Evolutionary conservation across 306 rosid species (phyloP), one percentile per base, ranked within the genome.

Genomic region (Malus orientalis): DNA sequence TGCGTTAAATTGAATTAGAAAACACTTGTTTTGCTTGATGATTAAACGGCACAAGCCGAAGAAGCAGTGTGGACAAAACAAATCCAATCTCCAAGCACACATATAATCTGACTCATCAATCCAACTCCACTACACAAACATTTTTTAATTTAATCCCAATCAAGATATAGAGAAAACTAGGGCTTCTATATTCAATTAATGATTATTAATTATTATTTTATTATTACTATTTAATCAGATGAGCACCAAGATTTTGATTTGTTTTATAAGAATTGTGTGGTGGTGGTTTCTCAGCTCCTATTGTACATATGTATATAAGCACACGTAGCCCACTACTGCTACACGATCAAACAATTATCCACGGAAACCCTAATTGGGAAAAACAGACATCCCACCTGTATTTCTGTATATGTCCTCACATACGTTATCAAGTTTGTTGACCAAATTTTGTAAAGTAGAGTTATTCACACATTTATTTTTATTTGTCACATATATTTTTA

Each of bases 31-130:
- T 63, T 30, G 23, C 23, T 64, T 64, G 45, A 32, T 32, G 69
- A 64, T 64, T 32, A 32, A 27, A 29, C 15, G 69, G 20, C 23
- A 3, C 10, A 38, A 63, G 10, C n/a, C 20, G 0, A 63, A 38
- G 2, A 15, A 15, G 44, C 15, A 5, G 20, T 13, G 15, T 61
- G 44, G 42, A 78, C 55, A 80, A 78, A 76, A 70, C 77, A 74
- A 40, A 55, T 76, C 25, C 65, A 62, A 55, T 49, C 49, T 53
- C 69, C 75, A 47, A 77, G 72, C 53, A 40, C 54, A 22, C 9
- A 14, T 3, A 54, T 20, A 13, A 80, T 78, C 87, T 59, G 77
- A 88, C 77, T 86, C 89, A 83, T 83, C 81, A 81, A 77, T 83
- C 76, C 89, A 85, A 79, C 78, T 69, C 79, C 83, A 68, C 70